phyloP scores from a whole-genome alignment of 805 yeast species.

The Wickerhamiella domercqiae region DNA sequence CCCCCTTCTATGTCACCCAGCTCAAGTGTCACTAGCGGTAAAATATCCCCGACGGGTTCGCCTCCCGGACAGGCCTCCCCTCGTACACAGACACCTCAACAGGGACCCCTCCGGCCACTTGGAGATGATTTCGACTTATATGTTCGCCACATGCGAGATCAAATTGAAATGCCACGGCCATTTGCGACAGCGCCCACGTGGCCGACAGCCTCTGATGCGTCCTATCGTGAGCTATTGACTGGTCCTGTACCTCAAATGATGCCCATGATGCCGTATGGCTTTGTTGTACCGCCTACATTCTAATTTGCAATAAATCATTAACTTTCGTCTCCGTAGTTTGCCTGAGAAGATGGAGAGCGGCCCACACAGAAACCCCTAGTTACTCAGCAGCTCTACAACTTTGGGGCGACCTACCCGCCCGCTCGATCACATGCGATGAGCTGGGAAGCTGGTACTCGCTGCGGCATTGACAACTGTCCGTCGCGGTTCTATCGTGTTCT shows the following conservation, averaged over 20 bases:
- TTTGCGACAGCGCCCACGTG: conserved; percentile 15
- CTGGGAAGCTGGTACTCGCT: conserved; percentile 60
- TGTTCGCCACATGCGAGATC: conserved; percentile 25
- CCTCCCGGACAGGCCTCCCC: background rate
- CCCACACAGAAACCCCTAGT: too few species aligned
- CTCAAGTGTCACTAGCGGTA: background rate
- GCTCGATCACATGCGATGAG: too few species aligned
- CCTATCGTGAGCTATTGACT: conserved; percentile 9
- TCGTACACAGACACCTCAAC: background rate
- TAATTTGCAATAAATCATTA: background rate
- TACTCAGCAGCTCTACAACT: too few species aligned
- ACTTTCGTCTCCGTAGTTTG: background rate
- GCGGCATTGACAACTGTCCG: conserved; percentile 84
- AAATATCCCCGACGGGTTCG: background rate
- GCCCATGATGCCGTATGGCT: conserved; percentile 3
- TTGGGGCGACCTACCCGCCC: too few species aligned
- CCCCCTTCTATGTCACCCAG: conserved; percentile 6
- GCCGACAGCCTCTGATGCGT: conserved; percentile 7
- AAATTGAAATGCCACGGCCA: conserved; percentile 17
- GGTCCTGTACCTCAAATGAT: background rate
- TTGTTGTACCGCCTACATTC: background rate
- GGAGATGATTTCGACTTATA: conserved; percentile 10
- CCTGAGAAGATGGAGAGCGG: too few species aligned
- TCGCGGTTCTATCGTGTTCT: conserved; percentile 55
- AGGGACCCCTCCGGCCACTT: conserved; percentile 3